Conservation (phyloP, 2,329 filamentous ascomycete genomes). For the Beauveria sp. region DNA sequence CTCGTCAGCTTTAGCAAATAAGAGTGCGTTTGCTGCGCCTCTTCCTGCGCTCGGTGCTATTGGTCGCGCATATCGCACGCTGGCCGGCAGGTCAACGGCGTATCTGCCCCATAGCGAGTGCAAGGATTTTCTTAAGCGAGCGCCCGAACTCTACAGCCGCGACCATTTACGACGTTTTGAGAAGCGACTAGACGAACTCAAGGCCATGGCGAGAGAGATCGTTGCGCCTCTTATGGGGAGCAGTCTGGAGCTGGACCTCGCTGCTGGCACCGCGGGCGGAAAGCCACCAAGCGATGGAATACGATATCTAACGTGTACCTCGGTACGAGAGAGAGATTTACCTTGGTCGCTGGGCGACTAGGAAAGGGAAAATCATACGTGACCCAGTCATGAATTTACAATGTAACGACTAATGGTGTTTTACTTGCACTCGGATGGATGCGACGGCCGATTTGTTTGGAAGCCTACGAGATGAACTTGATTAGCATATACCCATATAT, state of each 20-base stretch:
- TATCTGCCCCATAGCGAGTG: slow-evolving; percentile 83
- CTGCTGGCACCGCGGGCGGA: slow-evolving; percentile 29
- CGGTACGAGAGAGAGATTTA: slow-evolving; percentile 40
- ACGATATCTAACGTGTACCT: slow-evolving; percentile 44
- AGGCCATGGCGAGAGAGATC: slow-evolving; percentile 70
- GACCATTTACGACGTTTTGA: slow-evolving; percentile 85
- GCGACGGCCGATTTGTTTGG: background rate
- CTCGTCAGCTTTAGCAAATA: slow-evolving; percentile 28
- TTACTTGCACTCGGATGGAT: background rate
- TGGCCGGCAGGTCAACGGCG: slow-evolving; percentile 51
- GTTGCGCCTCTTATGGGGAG: slow-evolving; percentile 83
- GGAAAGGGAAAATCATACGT: background rate
- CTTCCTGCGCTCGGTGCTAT: slow-evolving; percentile 57
- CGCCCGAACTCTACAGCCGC: slow-evolving; percentile 72
- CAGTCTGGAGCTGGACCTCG: slow-evolving; percentile 69
- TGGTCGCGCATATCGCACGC: slow-evolving; percentile 68
- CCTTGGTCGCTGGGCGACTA: slow-evolving; percentile 39
- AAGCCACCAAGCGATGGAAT: slow-evolving; percentile 35
- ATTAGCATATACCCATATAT: slow-evolving; percentile 9
- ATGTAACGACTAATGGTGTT: slow-evolving; percentile 4
- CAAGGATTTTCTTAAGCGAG: slow-evolving; percentile 81
- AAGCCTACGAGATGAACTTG: background rate
- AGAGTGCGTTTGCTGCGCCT: slow-evolving; percentile 29
- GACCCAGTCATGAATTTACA: background rate
- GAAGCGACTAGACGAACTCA: slow-evolving; percentile 80